Conservation (phyloP, 352 stramenopile genomes). For the Phytopythium boreale region DNA sequence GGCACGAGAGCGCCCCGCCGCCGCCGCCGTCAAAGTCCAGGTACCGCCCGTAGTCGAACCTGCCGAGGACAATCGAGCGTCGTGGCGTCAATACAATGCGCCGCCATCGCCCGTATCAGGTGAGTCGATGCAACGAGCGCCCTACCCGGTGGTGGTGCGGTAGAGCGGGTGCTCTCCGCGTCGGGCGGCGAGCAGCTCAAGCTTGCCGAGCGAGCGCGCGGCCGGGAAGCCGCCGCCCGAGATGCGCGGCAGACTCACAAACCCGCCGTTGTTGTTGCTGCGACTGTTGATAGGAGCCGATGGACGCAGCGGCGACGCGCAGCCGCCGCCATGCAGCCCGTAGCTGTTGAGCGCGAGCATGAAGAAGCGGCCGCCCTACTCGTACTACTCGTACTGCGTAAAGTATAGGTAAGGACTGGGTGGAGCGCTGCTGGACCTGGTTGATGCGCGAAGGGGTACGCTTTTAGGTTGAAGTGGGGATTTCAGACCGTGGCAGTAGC, state of each 20-base stretch:
- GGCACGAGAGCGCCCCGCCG: slow-evolving; percentile 39
- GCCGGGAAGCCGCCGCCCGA: slow-evolving; percentile 22
- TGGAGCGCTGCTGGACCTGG: too few species aligned
- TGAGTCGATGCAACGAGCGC: too few species aligned
- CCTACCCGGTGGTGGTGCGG: slow-evolving; percentile 39
- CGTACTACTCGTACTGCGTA: not conserved
- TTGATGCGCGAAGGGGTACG: too few species aligned
- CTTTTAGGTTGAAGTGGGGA: too few species aligned
- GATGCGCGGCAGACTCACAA: slow-evolving; percentile 35
- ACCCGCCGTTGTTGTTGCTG: not conserved
- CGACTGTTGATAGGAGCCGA: slow-evolving; percentile 8
- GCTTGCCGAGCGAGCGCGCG: slow-evolving; percentile 44
- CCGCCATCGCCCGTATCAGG: too few species aligned
- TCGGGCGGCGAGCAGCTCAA: slow-evolving; percentile 36
- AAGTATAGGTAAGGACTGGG: not conserved
- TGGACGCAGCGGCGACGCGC: slow-evolving; percentile 11
- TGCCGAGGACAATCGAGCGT: too few species aligned
- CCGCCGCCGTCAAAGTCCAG: slow-evolving; percentile 50
- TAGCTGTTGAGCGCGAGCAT: slow-evolving; percentile 55
- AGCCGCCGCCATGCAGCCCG: slow-evolving; percentile 19
- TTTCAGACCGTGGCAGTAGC: too few species aligned
- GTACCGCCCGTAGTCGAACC: slow-evolving; percentile 56
- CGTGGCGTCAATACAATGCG: too few species aligned
- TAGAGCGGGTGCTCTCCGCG: slow-evolving; percentile 42
- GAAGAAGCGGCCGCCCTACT: not conserved